Evolutionary conservation across 257 asterid species (phyloP), one percentile per base, ranked within the genome.

Genomic region (Plantago major): DNA sequence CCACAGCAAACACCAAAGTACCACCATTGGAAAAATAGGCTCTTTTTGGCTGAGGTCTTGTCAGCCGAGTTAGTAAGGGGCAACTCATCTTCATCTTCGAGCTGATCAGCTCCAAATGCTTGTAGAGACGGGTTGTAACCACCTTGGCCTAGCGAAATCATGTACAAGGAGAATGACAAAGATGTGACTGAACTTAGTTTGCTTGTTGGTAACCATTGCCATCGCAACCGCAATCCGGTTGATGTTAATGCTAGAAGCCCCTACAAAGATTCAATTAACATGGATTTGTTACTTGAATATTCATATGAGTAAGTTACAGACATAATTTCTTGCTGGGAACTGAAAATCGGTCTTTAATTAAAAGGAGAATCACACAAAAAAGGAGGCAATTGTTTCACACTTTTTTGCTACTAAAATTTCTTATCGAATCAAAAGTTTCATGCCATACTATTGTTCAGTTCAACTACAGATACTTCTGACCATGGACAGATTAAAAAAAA

Each of bases 121-220:
- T 93, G 99, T 12, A 93, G 62, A 18, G 99, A 93, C 6, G 97
- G 89, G 78, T 90, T 93, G 60, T 83, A 93, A 8, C 86, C 95
- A 0, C 87, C 94, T 65, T 83, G 97, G 5, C 96, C 99, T 0
- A 93, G 71, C 0, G 99, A 89, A 46, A 93, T 90, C 77, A 89
- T 64, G 67, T 79, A 83, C 8, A 93, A 84, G 7, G 90, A 87
- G 80, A 68, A 71, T 0, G 80, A 73, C 9, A 93, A 70, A n/a
- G 83, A 77, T 8, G 92, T 47, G 9, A 79, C 68, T 0, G 87
- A 75, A 49, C 46, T 78, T 1, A 58, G 15, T 46, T 75, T 82
- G 67, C 60, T 50, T 2, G 66, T 59, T 0, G 78, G 54, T 38
- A 69, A 55, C 87, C 84, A 82, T 2, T 86, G 84, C 94, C 94